Conservation (phyloP, 768 basidiomycete species). For the Kwoniella newhampshirensis region DNA sequence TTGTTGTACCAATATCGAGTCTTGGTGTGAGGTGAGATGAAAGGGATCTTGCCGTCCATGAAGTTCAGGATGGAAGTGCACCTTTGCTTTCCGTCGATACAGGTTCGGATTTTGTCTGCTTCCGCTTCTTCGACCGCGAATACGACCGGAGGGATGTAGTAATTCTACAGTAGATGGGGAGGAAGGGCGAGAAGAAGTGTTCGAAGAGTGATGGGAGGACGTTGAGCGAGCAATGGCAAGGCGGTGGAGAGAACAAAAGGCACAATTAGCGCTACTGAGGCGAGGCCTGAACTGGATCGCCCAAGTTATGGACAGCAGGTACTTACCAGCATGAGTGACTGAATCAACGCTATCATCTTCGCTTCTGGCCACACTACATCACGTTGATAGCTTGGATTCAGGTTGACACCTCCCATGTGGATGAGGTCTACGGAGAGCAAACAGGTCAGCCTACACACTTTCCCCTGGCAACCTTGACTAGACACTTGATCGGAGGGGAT, state of each 20-base stretch:
- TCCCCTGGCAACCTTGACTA: no score
- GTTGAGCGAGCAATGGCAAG: not conserved
- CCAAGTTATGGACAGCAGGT: no score
- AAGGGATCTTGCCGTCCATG: constrained; percentile 44
- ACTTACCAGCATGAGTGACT: constrained; percentile 43
- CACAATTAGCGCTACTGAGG: no score
- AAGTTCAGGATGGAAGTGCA: constrained; percentile 37
- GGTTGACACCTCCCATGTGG: constrained; percentile 31
- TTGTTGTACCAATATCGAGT: constrained; percentile 31
- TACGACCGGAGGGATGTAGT: constrained; percentile 43
- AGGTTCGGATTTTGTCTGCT: constrained; percentile 19
- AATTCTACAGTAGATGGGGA: constrained; percentile 24
- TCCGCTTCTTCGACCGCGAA: constrained; percentile 22
- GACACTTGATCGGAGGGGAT: not conserved
- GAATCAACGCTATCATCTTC: constrained; percentile 42
- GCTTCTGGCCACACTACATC: constrained; percentile 43
- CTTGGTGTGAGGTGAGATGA: constrained; percentile 26
- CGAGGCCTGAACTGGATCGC: no score
- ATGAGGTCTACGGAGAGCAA: constrained; percentile 25
- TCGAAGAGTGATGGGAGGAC: no score
- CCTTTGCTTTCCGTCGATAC: constrained; percentile 49
- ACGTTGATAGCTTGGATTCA: constrained; percentile 40
- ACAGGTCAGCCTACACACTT: constrained; percentile 6
- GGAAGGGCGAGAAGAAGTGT: not conserved
- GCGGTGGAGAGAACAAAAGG: not conserved